Percentiles rank a stretch among this genome's conserved stretches.
Conservation (phyloP, 164 flowering plant genomes). For the Nymphaea thermarum region DNA sequence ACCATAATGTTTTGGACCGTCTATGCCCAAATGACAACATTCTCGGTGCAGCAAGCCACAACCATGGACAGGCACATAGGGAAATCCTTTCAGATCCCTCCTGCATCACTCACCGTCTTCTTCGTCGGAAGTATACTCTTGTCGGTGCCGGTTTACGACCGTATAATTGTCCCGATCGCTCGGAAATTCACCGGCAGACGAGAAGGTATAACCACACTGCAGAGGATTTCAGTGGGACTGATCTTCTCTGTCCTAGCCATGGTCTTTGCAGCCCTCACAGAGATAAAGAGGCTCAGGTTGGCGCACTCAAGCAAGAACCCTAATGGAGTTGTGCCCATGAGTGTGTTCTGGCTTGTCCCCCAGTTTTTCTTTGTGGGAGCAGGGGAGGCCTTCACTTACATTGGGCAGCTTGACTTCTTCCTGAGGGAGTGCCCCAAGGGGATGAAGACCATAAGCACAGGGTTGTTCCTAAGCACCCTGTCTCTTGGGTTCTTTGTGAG, state of each 20-base stretch:
- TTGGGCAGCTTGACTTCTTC: conserved; percentile 97
- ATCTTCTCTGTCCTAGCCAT: conserved; percentile 57
- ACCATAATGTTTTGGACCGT: conserved; percentile 63
- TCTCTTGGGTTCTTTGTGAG: conserved; percentile 91
- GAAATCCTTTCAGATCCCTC: conserved; percentile 68
- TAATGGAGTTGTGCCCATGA: conserved; percentile 37
- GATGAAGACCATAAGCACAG: conserved; percentile 99
- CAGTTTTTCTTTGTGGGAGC: conserved; percentile 86
- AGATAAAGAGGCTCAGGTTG: conserved; percentile 53
- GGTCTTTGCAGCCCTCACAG: conserved; percentile 64
- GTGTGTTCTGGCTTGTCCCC: conserved; percentile 69
- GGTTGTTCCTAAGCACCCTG: conserved; percentile 80
- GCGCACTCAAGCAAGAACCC: conserved; percentile 29
- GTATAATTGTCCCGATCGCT: conserved; percentile 72
- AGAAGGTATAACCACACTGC: conserved; percentile 69
- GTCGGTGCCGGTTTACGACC: conserved; percentile 55
- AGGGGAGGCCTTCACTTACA: conserved; percentile 95
- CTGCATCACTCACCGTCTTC: conserved; percentile 88
- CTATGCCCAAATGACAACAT: conserved; percentile 59
- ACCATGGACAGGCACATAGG: conserved; percentile 52
- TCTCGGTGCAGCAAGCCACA: conserved; percentile 57
- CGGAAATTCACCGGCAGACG: conserved; percentile 64
- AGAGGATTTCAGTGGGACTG: conserved; percentile 68
- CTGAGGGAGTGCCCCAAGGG: conserved; percentile 88
- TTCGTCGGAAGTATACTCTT: conserved; percentile 72